Conservation (phyloP, 805 yeast genomes). For the Saturnispora gosingensis region DNA sequence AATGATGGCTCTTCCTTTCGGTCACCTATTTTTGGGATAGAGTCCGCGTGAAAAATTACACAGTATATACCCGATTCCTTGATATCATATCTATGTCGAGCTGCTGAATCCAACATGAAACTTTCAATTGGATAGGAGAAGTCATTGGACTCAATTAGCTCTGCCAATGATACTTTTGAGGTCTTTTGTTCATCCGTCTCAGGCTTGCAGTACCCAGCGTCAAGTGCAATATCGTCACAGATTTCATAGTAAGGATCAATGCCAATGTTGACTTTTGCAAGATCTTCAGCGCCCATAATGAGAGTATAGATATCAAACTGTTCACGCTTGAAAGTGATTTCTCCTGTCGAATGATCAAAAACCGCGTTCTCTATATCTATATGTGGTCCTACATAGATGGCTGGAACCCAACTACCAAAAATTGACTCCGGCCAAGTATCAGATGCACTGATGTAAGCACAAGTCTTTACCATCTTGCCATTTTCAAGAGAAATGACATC, state of each 20-base stretch:
- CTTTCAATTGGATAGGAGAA: constrained; percentile 16
- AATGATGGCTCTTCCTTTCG: no score
- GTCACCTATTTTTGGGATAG: constrained; percentile 11
- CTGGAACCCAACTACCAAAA: not conserved
- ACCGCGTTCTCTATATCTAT: no score
- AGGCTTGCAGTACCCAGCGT: constrained; percentile 18
- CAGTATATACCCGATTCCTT: constrained; percentile 22
- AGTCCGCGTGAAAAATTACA: constrained; percentile 16
- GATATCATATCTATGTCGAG: constrained; percentile 14
- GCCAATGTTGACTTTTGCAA: constrained; percentile 19
- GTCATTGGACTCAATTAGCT: constrained; percentile 14
- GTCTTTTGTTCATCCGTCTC: constrained; percentile 11
- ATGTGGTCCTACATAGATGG: not conserved
- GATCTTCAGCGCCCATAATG: constrained; percentile 20
- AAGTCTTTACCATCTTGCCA: constrained; percentile 21
- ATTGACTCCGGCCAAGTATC: constrained; percentile 8
- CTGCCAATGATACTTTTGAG: constrained; percentile 11
- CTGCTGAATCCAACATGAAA: constrained; percentile 8
- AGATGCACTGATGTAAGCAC: constrained; percentile 25
- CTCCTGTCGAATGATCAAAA: no score
- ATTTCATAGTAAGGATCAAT: constrained; percentile 20
- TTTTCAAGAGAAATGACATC: constrained; percentile 18
- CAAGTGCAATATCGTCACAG: constrained; percentile 25
- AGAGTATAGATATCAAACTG: constrained; percentile 15
- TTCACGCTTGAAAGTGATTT: not conserved